Conservation (phyloP, 441 rosid genomes). For the Gossypium schwendimanii region DNA sequence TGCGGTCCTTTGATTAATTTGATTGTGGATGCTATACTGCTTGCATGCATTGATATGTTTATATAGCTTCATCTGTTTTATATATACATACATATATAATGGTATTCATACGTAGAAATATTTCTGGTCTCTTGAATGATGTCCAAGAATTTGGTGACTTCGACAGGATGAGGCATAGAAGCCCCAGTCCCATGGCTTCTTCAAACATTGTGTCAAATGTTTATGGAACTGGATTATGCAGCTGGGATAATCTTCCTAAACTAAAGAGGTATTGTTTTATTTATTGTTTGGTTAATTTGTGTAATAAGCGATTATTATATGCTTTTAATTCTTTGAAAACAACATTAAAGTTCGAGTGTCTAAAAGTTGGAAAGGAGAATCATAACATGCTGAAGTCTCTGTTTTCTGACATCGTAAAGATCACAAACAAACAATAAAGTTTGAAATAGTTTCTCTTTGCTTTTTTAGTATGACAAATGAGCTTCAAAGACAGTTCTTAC, state of each 20-base stretch:
- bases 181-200: slow-evolving; percentile 98
- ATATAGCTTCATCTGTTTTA: not conserved
- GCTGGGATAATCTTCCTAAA: slow-evolving; percentile 70
- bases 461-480: not conserved
- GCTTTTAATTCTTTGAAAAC: not conserved
- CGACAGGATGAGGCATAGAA: slow-evolving; percentile 78
- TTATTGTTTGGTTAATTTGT: not conserved
- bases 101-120: slow-evolving; percentile 46
- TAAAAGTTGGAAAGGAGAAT: not conserved
- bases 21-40: not conserved
- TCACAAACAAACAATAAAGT: not conserved
- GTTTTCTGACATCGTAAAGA: not conserved
- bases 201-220: slow-evolving; percentile 67
- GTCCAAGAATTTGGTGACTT: slow-evolving; percentile 82
- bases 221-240: slow-evolving; percentile 53
- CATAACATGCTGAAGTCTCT: not conserved
- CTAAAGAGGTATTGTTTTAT: slow-evolving; percentile 50
- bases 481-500: not conserved
- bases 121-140: slow-evolving; percentile 74
- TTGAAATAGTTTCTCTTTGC: not conserved
- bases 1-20: not conserved
- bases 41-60: not conserved
- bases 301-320: not conserved
- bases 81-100: not conserved
- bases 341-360: not conserved